Percentiles rank a stretch among this genome's conserved stretches.
Evolutionary conservation across 805 yeast species (phyloP).

Genomic region (Teunomyces atbi): DNA sequence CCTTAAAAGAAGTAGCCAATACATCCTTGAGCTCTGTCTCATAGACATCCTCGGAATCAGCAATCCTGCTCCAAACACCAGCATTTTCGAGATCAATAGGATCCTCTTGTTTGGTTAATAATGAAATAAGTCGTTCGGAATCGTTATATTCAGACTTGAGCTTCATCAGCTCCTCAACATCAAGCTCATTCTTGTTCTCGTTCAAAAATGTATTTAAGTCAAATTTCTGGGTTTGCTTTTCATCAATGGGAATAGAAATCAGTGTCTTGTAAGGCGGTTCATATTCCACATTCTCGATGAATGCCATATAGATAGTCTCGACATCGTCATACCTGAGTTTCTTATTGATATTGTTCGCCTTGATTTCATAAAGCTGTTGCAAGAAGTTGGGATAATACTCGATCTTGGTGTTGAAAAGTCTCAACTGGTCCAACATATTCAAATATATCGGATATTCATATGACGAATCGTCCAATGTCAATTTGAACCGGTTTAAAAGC

Average conservation of each 20-base stretch:
- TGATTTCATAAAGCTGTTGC: slow-evolving; percentile 15
- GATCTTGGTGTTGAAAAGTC: slow-evolving; percentile 15
- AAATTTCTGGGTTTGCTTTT: slow-evolving; percentile 16
- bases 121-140: slow-evolving; percentile 16
- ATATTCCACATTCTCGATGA: slow-evolving; percentile 17
- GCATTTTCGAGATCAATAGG: slow-evolving; percentile 8
- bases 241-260: slow-evolving; percentile 5
- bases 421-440: slow-evolving; percentile 13
- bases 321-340: slow-evolving; percentile 12
- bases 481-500: slow-evolving; percentile 7
- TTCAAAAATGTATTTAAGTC: slow-evolving; percentile 18
- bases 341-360: slow-evolving; percentile 8
- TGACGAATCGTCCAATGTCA: slow-evolving; percentile 4
- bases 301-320: slow-evolving; percentile 18
- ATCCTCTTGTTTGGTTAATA: slow-evolving; percentile 12
- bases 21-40: slow-evolving; percentile 22
- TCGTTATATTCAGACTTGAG: slow-evolving; percentile 13
- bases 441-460: slow-evolving; percentile 12
- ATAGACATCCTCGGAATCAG: not conserved
- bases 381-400: slow-evolving; percentile 20
- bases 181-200: slow-evolving; percentile 5
- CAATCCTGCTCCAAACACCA: slow-evolving; percentile 5
- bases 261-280: slow-evolving; percentile 9
- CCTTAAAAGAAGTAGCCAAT: slow-evolving; percentile 7
- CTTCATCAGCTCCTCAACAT: not conserved